A percentile compares a stretch with the other conserved stretches of the same genome.
These are phyloP conservation scores for Phytophthora podocarpi DNA, from an alignment of 352 stramenopile species.

Conservation along the genomic window DNA sequence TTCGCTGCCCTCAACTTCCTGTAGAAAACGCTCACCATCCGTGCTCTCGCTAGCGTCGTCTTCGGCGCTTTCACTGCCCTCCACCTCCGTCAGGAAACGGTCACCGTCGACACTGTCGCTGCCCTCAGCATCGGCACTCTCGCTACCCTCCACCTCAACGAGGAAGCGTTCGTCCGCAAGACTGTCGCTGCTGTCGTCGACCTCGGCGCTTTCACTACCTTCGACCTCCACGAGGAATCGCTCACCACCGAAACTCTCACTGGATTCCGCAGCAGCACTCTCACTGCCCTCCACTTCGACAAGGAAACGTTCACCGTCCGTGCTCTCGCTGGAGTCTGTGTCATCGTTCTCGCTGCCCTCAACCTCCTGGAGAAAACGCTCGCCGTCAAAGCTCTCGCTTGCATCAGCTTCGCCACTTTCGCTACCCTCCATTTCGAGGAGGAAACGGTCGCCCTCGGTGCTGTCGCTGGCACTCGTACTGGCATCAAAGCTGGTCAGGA, in stretches of 20 bases:
- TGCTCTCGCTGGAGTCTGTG: neutral
- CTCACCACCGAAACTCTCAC: slow-evolving; percentile 8
- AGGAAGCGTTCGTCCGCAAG: slow-evolving; percentile 2
- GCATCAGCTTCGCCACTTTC: neutral
- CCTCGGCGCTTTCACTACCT: neutral
- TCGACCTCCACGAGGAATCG: neutral
- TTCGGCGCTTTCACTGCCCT: neutral
- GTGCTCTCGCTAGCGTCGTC: neutral
- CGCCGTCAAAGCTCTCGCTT: neutral
- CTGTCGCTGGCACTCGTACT: slow-evolving; percentile 1
- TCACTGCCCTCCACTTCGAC: slow-evolving; percentile 5
- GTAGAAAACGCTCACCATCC: slow-evolving; percentile 4
- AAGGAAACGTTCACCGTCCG: slow-evolving; percentile 13
- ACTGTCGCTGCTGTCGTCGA: slow-evolving; percentile 2
- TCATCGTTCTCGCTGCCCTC: neutral
- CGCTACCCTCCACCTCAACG: neutral
- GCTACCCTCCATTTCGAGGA: slow-evolving; percentile 2
- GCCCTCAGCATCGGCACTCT: neutral
- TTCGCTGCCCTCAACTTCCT: neutral
- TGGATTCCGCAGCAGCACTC: neutral
- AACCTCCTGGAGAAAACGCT: neutral
- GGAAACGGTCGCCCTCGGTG: neutral
- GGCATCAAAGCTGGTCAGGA: slow-evolving; percentile 18
- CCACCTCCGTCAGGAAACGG: slow-evolving; percentile 3
- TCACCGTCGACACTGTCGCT: slow-evolving; percentile 5